phyloP scores from a whole-genome alignment of 2,329 filamentous ascomycete species.

The Aureobasidium sp. region DNA sequence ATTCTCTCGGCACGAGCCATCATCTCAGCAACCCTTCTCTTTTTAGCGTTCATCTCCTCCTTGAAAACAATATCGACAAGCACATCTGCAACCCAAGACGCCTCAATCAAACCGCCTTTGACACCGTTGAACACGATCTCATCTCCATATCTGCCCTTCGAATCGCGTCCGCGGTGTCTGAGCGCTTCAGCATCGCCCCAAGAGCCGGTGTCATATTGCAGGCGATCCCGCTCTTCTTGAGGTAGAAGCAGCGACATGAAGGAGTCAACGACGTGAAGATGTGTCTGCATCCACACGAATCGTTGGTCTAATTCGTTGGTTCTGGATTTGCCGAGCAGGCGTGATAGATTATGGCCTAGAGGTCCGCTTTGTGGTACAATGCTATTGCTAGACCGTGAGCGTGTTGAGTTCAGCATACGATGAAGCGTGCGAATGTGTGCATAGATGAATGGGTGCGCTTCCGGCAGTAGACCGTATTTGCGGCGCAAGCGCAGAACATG shows the following conservation, averaged over 20 bases:
- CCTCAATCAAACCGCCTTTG: conserved; percentile 23
- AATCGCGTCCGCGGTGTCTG: conserved; percentile 21
- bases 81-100: conserved; percentile 25
- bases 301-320: conserved; percentile 26
- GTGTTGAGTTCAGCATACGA: conserved; percentile 38
- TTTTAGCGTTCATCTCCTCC: conserved; percentile 24
- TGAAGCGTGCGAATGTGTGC: conserved; percentile 40
- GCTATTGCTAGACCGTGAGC: conserved; percentile 27
- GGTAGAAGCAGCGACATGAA: conserved; percentile 36
- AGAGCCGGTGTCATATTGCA: conserved; percentile 32
- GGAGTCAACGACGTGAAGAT: conserved; percentile 33
- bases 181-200: conserved; percentile 27
- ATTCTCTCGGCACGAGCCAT: conserved; percentile 5
- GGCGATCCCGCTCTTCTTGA: conserved; percentile 31
- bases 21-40: conserved; percentile 20
- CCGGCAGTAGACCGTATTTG: conserved; percentile 38
- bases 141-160: conserved; percentile 24
- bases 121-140: conserved; percentile 23
- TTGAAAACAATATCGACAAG: conserved; percentile 25
- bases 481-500: conserved; percentile 27
- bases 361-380: conserved; percentile 32
- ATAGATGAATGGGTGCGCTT: conserved; percentile 37
- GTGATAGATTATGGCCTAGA: conserved; percentile 21
- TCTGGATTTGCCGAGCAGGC: conserved; percentile 24
- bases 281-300: conserved; percentile 29